These are phyloP conservation scores for Eucalyptus pauciflora DNA, from an alignment of 345 rosid species.

Conservation along the genomic window DNA sequence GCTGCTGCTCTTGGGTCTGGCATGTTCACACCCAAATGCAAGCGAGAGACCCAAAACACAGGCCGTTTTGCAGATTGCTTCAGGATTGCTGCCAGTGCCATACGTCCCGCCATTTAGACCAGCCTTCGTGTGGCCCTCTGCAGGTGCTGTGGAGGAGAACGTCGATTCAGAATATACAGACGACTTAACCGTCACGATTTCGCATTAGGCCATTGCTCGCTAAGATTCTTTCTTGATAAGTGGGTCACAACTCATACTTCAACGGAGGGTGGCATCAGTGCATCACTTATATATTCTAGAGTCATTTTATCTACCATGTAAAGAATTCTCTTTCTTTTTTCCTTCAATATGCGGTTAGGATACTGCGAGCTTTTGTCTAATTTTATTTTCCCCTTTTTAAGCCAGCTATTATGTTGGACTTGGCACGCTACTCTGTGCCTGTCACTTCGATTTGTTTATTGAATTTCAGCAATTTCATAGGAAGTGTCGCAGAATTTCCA, in stretches of 20 bases:
- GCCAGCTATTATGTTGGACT: background rate
- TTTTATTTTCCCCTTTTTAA: background rate
- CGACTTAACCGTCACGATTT: background rate
- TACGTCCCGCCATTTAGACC: constrained; percentile 26
- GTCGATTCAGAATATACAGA: background rate
- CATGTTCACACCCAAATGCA: constrained; percentile 30
- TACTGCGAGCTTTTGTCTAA: background rate
- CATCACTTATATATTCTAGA: background rate
- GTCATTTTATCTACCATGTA: background rate
- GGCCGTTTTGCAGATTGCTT: constrained; percentile 17
- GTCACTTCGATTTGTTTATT: background rate
- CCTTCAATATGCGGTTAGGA: background rate
- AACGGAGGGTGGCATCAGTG: background rate
- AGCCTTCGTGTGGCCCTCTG: constrained; percentile 20
- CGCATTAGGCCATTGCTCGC: background rate
- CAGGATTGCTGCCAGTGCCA: constrained; percentile 20
- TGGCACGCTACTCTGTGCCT: background rate
- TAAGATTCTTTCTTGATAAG: background rate
- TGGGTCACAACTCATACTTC: background rate
- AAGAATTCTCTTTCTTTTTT: background rate
- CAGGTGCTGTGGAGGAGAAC: background rate
- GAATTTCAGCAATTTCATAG: background rate
- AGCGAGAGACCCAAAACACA: constrained; percentile 17
- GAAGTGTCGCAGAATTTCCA: background rate
- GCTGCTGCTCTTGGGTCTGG: constrained; percentile 24